Percentiles rank a stretch among this genome's conserved stretches.
Evolutionary conservation across 2,329 filamentous ascomycete species (phyloP).

Genomic region (Ramularia endophylla): DNA sequence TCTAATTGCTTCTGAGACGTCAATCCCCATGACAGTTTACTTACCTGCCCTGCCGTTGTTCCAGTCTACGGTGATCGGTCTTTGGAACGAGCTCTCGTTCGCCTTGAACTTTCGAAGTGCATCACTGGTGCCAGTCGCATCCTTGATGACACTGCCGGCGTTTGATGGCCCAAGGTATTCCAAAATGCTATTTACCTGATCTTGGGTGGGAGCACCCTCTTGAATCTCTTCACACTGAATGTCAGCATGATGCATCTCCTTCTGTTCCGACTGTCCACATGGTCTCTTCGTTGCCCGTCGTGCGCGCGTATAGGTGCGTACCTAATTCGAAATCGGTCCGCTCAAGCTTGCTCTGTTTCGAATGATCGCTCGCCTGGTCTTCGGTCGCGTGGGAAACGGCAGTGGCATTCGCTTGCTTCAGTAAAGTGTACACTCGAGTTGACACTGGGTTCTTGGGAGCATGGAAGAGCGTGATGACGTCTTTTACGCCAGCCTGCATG

Average conservation of each 20-base stretch:
- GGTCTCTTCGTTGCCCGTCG: background rate
- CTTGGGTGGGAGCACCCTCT: constrained; percentile 69
- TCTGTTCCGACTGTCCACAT: background rate
- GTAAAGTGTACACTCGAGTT: constrained; percentile 63
- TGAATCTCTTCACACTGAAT: constrained; percentile 54
- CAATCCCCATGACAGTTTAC: too few species aligned
- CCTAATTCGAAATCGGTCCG: constrained; percentile 71
- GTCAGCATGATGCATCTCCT: constrained; percentile 5
- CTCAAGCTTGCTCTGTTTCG: constrained; percentile 53
- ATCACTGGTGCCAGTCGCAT: constrained; percentile 67
- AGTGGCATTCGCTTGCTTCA: constrained; percentile 73
- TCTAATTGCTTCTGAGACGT: background rate
- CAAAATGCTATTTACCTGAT: constrained; percentile 77
- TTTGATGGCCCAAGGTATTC: constrained; percentile 67
- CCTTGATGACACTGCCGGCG: constrained; percentile 62
- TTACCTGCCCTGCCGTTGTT: constrained; percentile 73
- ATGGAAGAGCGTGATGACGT: constrained; percentile 96
- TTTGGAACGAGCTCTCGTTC: constrained; percentile 60
- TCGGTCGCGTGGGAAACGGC: constrained; percentile 62
- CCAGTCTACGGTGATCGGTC: constrained; percentile 89
- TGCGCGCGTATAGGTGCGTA: constrained; percentile 14
- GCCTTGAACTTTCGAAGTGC: constrained; percentile 74
- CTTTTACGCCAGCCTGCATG: constrained; percentile 44
- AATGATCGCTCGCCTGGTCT: constrained; percentile 66
- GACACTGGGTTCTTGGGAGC: constrained; percentile 69